Evolutionary conservation across 2,329 filamentous ascomycete species (phyloP).

Genomic region (Curvularia eragrostidis): DNA sequence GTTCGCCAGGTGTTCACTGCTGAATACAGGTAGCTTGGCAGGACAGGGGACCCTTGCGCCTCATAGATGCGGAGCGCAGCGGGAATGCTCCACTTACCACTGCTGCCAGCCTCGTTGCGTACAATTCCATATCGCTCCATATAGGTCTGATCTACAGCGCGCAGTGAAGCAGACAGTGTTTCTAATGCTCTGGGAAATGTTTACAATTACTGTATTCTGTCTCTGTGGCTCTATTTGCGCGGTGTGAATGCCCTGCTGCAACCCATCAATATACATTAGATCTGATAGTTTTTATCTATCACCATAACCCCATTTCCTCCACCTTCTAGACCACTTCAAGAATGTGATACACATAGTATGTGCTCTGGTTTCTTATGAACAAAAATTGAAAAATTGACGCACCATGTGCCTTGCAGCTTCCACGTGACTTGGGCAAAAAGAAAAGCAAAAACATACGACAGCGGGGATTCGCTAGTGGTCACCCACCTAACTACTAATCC

Average conservation of each 20-base stretch:
- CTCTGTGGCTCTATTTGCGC: not conserved
- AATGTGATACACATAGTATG: constrained; percentile 62
- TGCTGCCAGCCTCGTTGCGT: not conserved
- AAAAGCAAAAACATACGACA: too few relatives aligned
- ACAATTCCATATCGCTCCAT: too few relatives aligned
- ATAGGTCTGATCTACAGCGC: not conserved
- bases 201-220: not conserved
- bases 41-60: constrained; percentile 26
- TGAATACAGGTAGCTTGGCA: constrained; percentile 19
- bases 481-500: too few relatives aligned
- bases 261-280: constrained; percentile 66
- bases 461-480: too few relatives aligned
- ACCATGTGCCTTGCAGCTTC: too few relatives aligned
- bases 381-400: too few relatives aligned
- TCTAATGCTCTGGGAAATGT: too few relatives aligned
- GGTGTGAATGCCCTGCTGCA: not conserved
- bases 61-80: constrained; percentile 21
- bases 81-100: constrained; percentile 18
- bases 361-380: too few relatives aligned
- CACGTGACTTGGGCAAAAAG: too few relatives aligned
- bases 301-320: constrained; percentile 64
- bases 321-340: constrained; percentile 66
- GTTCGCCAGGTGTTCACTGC: constrained; percentile 38
- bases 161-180: constrained; percentile 4
- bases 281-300: constrained; percentile 62